Percentiles rank a stretch among this genome's conserved stretches.
Evolutionary conservation across 148 eudicot genomes (phyloP).

Genomic region (Cornus suecica): DNA sequence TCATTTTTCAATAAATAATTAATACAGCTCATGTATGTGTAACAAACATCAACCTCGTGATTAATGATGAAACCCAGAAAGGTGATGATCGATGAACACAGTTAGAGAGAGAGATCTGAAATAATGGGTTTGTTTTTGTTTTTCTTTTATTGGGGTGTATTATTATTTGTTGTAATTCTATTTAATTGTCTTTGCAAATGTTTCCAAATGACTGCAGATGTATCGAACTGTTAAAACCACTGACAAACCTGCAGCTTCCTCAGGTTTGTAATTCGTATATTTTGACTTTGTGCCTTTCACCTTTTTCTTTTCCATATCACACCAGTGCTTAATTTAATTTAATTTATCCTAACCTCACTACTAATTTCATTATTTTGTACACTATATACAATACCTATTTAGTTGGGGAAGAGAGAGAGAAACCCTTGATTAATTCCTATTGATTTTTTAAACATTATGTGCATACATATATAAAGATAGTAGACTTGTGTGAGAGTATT

Average conservation of each 20-base stretch:
- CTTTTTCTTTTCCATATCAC: not conserved
- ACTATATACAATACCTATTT: not conserved
- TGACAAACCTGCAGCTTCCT: slow-evolving; percentile 59
- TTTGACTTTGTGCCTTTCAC: not conserved
- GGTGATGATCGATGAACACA: not conserved
- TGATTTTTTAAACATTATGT: not conserved
- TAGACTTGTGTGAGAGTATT: too few species aligned
- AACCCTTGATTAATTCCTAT: not conserved
- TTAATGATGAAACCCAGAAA: slow-evolving; percentile 30
- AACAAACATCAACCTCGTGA: slow-evolving; percentile 47
- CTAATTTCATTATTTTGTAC: not conserved
- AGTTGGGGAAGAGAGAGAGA: too few species aligned
- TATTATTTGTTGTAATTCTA: not conserved
- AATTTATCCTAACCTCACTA: not conserved
- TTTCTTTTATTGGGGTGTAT: not conserved
- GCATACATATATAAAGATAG: not conserved
- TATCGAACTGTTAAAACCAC: slow-evolving; percentile 59
- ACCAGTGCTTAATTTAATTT: too few species aligned
- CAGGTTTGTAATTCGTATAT: slow-evolving; percentile 32
- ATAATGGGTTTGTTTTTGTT: not conserved
- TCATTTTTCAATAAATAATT: slow-evolving; percentile 41
- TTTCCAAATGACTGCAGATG: slow-evolving; percentile 38
- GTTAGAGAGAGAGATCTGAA: not conserved
- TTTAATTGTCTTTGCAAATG: slow-evolving; percentile 7
- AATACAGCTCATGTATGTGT: slow-evolving; percentile 29